phyloP scores from a whole-genome alignment of 2,329 filamentous ascomycete species.

The Colletotrichum kahawae region DNA sequence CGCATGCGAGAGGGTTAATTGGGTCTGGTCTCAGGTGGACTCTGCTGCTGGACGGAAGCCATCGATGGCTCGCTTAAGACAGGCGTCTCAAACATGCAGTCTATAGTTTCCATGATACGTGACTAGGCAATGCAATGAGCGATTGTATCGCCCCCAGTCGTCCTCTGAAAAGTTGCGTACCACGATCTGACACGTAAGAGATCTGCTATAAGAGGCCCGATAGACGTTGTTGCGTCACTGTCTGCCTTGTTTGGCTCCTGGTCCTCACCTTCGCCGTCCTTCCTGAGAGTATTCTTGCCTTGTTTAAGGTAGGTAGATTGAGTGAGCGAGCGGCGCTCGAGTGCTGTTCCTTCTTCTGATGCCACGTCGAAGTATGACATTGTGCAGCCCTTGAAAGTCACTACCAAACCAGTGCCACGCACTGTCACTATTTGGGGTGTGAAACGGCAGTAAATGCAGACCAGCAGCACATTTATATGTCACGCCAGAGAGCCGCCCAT shows the following conservation, averaged over 20 bases:
- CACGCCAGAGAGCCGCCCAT: background rate
- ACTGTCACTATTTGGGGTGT: background rate
- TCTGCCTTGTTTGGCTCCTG: background rate
- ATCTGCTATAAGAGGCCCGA: too few relatives aligned
- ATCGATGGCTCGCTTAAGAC: background rate
- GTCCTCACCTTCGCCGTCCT: background rate
- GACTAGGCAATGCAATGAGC: too few relatives aligned
- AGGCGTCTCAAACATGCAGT: background rate
- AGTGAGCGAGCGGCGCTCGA: background rate
- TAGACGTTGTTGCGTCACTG: background rate
- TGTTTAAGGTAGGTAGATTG: background rate
- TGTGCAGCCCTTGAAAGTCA: background rate
- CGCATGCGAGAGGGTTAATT: background rate
- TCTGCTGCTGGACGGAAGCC: background rate
- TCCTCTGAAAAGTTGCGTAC: too few relatives aligned
- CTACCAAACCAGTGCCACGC: fast-evolving
- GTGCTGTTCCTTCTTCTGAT: background rate
- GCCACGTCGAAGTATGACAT: background rate
- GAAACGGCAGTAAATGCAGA: background rate
- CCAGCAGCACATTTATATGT: background rate
- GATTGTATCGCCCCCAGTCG: too few relatives aligned
- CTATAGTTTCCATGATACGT: too few relatives aligned
- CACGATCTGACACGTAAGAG: too few relatives aligned
- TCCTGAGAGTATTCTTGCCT: background rate
- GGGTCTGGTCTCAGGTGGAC: background rate